phyloP scores from a whole-genome alignment of 2,329 filamentous ascomycete genomes.

The Phyllosticta paracitricarpa region DNA sequence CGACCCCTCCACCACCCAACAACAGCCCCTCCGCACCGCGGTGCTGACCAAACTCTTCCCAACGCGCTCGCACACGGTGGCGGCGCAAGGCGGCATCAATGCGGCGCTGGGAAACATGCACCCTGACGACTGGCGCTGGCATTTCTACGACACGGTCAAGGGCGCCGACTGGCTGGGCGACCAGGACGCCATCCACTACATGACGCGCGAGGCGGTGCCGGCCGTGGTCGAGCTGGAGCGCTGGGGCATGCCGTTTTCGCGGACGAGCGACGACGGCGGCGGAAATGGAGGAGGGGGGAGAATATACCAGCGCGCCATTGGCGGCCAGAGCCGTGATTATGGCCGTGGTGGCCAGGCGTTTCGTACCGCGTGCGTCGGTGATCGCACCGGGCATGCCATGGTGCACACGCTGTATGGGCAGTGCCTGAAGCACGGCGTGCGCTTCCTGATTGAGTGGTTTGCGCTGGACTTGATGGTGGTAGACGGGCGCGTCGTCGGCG shows the following conservation, averaged over 20 bases:
- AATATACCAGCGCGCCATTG: slow-evolving; percentile 40
- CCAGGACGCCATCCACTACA: slow-evolving; percentile 51
- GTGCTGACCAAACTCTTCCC: slow-evolving; percentile 56
- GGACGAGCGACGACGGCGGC: slow-evolving; percentile 19
- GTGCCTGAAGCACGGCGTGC: slow-evolving; percentile 37
- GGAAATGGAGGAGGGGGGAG: too few relatives aligned
- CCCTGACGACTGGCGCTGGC: slow-evolving; percentile 49
- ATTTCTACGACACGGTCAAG: slow-evolving; percentile 52
- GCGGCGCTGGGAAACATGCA: slow-evolving; percentile 48
- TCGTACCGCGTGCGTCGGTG: slow-evolving; percentile 36
- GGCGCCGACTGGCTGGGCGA: slow-evolving; percentile 50
- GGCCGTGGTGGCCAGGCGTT: slow-evolving; percentile 42
- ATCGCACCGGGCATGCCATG: slow-evolving; percentile 41
- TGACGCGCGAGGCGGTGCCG: slow-evolving; percentile 46
- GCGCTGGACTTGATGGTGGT: slow-evolving; percentile 40
- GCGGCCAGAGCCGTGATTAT: slow-evolving; percentile 38
- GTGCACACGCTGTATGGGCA: slow-evolving; percentile 43
- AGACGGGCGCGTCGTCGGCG: slow-evolving; percentile 37
- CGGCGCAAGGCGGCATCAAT: slow-evolving; percentile 57
- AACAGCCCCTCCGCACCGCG: slow-evolving; percentile 52
- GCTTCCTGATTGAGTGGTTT: slow-evolving; percentile 44
- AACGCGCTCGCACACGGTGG: slow-evolving; percentile 55
- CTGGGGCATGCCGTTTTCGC: slow-evolving; percentile 46
- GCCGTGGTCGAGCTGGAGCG: slow-evolving; percentile 47
- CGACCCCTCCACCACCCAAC: slow-evolving; percentile 28